Evolutionary conservation across 208 protist genomes (phyloP).

Genomic region (Trichomonas vaginalis): DNA sequence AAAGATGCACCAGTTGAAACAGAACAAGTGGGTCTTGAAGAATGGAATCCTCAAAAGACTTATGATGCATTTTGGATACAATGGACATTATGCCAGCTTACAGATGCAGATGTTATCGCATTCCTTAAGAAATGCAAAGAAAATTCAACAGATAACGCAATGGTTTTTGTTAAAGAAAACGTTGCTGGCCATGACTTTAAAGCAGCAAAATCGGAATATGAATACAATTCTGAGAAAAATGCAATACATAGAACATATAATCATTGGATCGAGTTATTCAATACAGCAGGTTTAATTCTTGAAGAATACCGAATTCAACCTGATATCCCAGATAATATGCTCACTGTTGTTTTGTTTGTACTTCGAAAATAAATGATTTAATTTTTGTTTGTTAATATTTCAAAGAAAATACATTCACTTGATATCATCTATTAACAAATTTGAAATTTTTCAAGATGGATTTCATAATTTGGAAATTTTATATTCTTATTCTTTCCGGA

Average conservation of each 20-base stretch:
- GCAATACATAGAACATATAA: not conserved
- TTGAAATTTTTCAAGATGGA: no score
- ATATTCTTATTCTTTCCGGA: no score
- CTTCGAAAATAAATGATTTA: not conserved
- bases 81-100: not conserved
- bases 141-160: not conserved
- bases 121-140: not conserved
- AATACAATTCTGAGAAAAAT: not conserved
- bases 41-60: not conserved
- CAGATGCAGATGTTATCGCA: not conserved
- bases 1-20: not conserved
- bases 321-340: not conserved
- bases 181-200: not conserved
- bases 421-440: no score
- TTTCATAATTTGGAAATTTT: no score
- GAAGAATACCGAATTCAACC: not conserved
- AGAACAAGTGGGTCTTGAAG: slow-evolving; percentile 5
- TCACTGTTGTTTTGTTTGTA: not conserved
- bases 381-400: not conserved
- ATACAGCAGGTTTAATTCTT: not conserved
- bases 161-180: slow-evolving; percentile 3
- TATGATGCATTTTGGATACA: not conserved
- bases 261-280: not conserved
- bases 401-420: no score
- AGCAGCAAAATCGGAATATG: not conserved